These are phyloP conservation scores for Tuber umbilicatum DNA, from an alignment of 495 filamentous ascomycete genomes.

Conservation along the genomic window DNA sequence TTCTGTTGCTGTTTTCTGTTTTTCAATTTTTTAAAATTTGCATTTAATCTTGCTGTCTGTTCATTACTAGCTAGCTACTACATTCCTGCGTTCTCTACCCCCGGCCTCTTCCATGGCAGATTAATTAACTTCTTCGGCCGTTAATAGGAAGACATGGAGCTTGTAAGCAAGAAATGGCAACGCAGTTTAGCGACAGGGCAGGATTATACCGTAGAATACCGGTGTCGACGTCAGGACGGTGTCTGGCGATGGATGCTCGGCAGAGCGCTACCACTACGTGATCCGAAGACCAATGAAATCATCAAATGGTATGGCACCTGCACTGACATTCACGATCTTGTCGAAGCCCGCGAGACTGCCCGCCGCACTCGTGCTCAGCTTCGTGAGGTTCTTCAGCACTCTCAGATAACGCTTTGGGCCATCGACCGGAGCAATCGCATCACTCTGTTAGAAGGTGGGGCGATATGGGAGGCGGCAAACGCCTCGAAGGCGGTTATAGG, in stretches of 20 bases:
- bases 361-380: constrained; percentile 57
- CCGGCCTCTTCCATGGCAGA: neutral
- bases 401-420: constrained; percentile 62
- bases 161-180: constrained; percentile 50
- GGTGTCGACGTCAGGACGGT: constrained; percentile 55
- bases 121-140: constrained; percentile 25
- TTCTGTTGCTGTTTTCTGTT: neutral
- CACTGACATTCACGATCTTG: constrained; percentile 60
- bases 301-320: constrained; percentile 70
- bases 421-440: constrained; percentile 53
- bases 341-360: constrained; percentile 55
- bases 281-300: constrained; percentile 56
- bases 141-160: constrained; percentile 51
- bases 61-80: neutral
- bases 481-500: constrained; percentile 49
- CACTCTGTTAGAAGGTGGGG: constrained; percentile 55
- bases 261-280: constrained; percentile 56
- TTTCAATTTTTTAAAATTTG: neutral
- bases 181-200: constrained; percentile 58
- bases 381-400: constrained; percentile 60
- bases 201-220: constrained; percentile 59
- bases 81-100: neutral
- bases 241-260: constrained; percentile 69
- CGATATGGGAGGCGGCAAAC: constrained; percentile 27
- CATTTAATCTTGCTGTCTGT: neutral